phyloP scores from a whole-genome alignment of 768 basidiomycete species.

The Austroboletus festivus region DNA sequence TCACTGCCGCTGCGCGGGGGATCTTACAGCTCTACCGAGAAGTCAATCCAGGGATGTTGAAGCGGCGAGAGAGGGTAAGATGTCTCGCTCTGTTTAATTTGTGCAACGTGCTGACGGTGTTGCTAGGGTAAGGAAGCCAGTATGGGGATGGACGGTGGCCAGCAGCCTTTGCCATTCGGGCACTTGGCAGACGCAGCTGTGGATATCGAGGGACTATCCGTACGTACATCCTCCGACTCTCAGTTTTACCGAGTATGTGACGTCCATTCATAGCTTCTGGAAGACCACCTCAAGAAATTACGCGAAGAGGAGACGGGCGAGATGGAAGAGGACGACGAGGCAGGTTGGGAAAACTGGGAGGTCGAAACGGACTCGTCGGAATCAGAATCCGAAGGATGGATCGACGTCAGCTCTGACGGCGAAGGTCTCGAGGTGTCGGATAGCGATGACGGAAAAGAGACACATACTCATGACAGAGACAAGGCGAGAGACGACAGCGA shows the following conservation, averaged over 20 bases:
- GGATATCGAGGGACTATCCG: conserved; percentile 87
- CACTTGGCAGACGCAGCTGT: conserved; percentile 69
- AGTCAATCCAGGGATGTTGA: conserved; percentile 91
- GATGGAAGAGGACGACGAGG: conserved; percentile 61
- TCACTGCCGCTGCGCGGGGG: conserved; percentile 84
- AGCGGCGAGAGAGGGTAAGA: conserved; percentile 77
- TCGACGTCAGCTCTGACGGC: conserved; percentile 69
- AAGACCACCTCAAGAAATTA: conserved; percentile 76
- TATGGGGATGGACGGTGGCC: conserved; percentile 65
- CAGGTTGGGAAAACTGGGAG: conserved; percentile 88
- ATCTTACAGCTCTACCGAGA: conserved; percentile 91
- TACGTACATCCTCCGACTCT: conserved; percentile 37
- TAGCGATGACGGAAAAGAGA: conserved; percentile 68
- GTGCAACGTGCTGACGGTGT: conserved; percentile 3
- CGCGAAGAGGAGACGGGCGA: conserved; percentile 58
- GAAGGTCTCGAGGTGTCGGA: conserved; percentile 76
- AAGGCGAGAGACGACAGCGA: background rate
- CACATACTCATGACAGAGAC: conserved; percentile 6
- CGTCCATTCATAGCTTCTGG: conserved; percentile 59
- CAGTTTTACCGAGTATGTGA: background rate
- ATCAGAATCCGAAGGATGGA: conserved; percentile 70
- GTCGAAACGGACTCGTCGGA: conserved; percentile 67
- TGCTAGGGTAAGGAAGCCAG: conserved; percentile 84
- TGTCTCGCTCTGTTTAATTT: background rate
- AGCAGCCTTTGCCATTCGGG: conserved; percentile 77